Evolutionary conservation across 225 moss, liverwort and hornwort species (phyloP).

Genomic region (Lunularia cruciata): DNA sequence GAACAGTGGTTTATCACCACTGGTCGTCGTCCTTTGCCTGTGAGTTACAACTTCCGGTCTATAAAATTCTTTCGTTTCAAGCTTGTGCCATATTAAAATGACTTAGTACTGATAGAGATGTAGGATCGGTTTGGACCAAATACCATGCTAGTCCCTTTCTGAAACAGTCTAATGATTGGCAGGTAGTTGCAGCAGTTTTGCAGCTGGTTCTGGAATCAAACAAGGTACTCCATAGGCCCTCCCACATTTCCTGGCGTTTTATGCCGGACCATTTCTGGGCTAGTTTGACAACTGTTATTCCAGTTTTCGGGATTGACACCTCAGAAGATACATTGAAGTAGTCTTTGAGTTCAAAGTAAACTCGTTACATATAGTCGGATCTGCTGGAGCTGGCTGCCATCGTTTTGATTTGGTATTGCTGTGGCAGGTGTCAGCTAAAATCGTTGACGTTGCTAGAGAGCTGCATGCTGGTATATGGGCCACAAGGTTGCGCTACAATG

Average conservation of each 20-base stretch:
- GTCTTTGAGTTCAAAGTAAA: too few species aligned
- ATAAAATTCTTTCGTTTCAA: not conserved
- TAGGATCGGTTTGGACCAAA: too few species aligned
- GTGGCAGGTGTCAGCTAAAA: conserved; percentile 50
- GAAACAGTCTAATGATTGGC: not conserved
- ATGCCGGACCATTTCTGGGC: too few species aligned
- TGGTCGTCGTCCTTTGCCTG: conserved; percentile 83
- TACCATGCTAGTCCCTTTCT: not conserved
- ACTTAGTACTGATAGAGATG: not conserved
- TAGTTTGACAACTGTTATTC: too few species aligned
- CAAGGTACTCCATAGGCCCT: conserved; percentile 37
- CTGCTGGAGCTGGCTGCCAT: too few species aligned
- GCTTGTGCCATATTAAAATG: not conserved
- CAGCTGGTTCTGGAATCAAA: conserved; percentile 68
- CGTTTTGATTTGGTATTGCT: too few species aligned
- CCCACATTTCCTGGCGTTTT: too few species aligned
- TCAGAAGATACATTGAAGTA: too few species aligned
- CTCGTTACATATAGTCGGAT: too few species aligned
- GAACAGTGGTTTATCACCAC: conserved; percentile 77
- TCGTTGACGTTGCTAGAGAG: conserved; percentile 69
- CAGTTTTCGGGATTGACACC: too few species aligned
- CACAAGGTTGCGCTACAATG: conserved; percentile 61
- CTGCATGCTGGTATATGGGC: conserved; percentile 68
- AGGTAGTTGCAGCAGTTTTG: conserved; percentile 86
- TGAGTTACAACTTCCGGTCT: conserved; percentile 26